Base-by-base conservation (phyloP, 2,329 filamentous ascomycete species). In the Fusarium piperis region DNA sequence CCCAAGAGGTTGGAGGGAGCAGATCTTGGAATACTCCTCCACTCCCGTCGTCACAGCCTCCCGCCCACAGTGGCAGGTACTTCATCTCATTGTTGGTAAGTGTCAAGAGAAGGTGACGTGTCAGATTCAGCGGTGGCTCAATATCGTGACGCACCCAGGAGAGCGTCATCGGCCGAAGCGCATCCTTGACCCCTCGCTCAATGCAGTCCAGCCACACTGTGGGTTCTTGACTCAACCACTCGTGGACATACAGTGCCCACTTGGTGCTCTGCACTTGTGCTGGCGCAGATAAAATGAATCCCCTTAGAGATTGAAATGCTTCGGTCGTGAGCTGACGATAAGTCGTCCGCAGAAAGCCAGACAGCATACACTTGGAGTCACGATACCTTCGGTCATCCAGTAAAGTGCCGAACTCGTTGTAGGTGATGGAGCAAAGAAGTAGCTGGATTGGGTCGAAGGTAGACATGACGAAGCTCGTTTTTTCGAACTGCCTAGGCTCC, bases 41-140 rank as follows among this genome's bases (percentile, higher is more conserved):
- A 6, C 84, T 86, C 16, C 83, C 84, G 68, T 89, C 86, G 64
- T 88, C 82, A 46, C 81, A 78, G 1, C 83, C 91, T 5, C 87
- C 90, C 0, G 89, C 90, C 90, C 90, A 93, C 5, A 92, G 81
- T 0, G 91, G 90, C 4, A 93, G 82, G 69, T 86, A 92, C 63
- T 87, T 87, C 70, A 88, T 85, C 79, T 93, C 91, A 2, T 87
- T 81, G 4, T 88, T 84, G 1, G 81, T 79, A 2, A 93, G 82
- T 6, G 83, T 85, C 1, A 90, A 82, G 0, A 91, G 78, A 26
- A 88, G 69, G 70, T 88, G 85, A 3, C 80, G 78, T 1, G 82
- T 84, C 4, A 83, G 69, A 15, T 76, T 76, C 28, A 83, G 76
- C 2, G 77, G 74, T 4, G 82, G 78, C 30, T 82, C 79, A 13